Evolutionary conservation across 257 asterid genomes (phyloP), one percentile per base, ranked within the genome.

Genomic region (Plantago elongata): DNA sequence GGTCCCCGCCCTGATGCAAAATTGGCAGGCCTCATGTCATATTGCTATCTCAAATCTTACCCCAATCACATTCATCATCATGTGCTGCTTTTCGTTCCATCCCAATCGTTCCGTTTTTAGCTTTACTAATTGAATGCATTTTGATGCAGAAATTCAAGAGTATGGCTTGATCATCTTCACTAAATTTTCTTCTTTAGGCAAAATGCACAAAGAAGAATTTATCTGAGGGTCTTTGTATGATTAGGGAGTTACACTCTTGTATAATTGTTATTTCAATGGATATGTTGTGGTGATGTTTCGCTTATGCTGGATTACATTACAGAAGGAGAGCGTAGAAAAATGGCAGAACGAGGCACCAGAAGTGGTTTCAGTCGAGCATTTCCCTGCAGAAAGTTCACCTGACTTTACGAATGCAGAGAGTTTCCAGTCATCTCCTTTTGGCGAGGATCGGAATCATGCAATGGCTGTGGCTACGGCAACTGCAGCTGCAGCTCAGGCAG

Each of bases 401-500:
- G 98, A 90, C 44, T 27, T 63, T 50, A 75, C 89, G 3, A 77
- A 77, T 52, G 78, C 63, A 27, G 91, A 76, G 63, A 77, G 92
- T 65, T 38, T 75, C 27, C 77, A 61, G 62, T 75, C 87, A 34
- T 84, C 96, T 18, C 86, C 88, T 6, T 69, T 60, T 38, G 78
- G 69, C 0, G 85, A 81, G 64, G 90, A 81, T 73, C 83, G 68
- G 4, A 72, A 79, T 70, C 96, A 77, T 52, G 92, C 90, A 4
- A 74, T 79, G 57, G 89, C 85, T 3, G 92, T 91, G 70, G 98
- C 95, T 0, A 79, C 62, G 52, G 96, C 95, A 4, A 86, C 98
- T 14, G 95, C 98, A 3, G 95, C 94, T 0, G 98, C 98, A 0
- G 95, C 95, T 11, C 89, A 87, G 80, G 97, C 98, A 1, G 98